phyloP scores from a whole-genome alignment of 2,329 filamentous ascomycete species.

The Fusarium ramigenum region DNA sequence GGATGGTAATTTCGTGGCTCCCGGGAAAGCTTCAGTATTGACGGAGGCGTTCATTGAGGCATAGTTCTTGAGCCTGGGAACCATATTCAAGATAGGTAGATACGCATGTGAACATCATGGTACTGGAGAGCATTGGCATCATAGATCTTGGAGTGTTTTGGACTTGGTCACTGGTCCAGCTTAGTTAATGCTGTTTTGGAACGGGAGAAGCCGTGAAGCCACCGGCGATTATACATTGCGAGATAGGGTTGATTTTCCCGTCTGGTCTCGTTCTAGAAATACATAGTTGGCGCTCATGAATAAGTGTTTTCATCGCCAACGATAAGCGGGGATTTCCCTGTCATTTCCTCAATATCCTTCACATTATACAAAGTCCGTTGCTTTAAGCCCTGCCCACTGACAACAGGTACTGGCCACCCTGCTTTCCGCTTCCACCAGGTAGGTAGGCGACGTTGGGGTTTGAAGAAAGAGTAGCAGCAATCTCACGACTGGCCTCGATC shows the following conservation, averaged over 20 bases:
- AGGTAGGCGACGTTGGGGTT: slow-evolving; percentile 98
- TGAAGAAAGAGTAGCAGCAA: slow-evolving; percentile 85
- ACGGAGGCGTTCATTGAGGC: slow-evolving; percentile 53
- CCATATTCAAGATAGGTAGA: background rate
- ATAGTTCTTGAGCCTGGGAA: background rate
- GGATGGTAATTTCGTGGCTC: slow-evolving; percentile 57
- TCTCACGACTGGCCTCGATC: slow-evolving; percentile 96
- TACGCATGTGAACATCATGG: background rate
- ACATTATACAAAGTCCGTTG: slow-evolving; percentile 23
- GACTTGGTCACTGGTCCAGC: background rate
- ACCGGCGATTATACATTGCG: slow-evolving; percentile 33
- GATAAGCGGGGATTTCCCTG: slow-evolving; percentile 49
- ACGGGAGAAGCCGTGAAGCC: background rate
- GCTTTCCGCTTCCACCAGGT: slow-evolving; percentile 79
- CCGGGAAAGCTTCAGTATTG: slow-evolving; percentile 44
- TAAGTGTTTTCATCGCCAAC: slow-evolving; percentile 41
- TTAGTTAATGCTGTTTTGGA: background rate
- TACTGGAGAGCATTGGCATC: background rate
- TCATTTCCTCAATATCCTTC: slow-evolving; percentile 31
- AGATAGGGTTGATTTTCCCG: slow-evolving; percentile 39
- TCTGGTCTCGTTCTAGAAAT: slow-evolving; percentile 47
- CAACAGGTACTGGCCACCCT: slow-evolving; percentile 63
- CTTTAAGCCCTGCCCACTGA: slow-evolving; percentile 57
- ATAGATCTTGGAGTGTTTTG: background rate
- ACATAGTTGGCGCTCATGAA: slow-evolving; percentile 46